Conservation (phyloP, 2,329 filamentous ascomycete species). For the Ilyonectria robusta region DNA sequence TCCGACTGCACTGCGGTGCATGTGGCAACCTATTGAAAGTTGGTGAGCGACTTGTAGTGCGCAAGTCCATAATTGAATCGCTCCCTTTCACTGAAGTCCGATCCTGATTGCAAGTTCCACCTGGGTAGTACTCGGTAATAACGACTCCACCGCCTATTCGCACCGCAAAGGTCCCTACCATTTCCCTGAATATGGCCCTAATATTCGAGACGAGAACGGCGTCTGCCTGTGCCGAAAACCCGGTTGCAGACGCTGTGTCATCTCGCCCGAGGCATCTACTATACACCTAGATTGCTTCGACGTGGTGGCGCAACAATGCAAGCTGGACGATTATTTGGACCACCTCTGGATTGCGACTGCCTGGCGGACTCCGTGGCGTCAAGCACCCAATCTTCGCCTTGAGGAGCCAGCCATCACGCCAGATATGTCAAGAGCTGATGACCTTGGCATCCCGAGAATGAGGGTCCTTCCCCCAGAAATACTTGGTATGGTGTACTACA, state of each 20-base stretch:
- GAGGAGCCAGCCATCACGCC: conserved; percentile 6
- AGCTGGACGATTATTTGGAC: conserved; percentile 9
- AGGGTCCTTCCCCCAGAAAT: conserved; percentile 27
- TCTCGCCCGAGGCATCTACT: conserved; percentile 26
- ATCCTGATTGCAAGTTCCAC: neutral
- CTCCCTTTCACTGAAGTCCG: neutral
- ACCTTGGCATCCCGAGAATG: conserved; percentile 8
- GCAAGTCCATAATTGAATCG: conserved; percentile 17
- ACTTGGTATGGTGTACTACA: conserved; percentile 14
- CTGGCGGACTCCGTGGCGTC: conserved; percentile 31
- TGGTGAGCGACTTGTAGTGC: conserved; percentile 11
- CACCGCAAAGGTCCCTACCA: conserved; percentile 12
- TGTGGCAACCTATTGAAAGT: conserved; percentile 24
- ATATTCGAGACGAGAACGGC: conserved; percentile 1
- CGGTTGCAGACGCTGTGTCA: conserved; percentile 18
- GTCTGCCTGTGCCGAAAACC: conserved; percentile 24
- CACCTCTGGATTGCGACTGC: conserved; percentile 23
- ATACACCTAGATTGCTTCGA: conserved; percentile 27
- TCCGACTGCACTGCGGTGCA: no score
- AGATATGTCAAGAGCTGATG: conserved; percentile 8
- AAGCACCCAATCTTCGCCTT: conserved; percentile 26
- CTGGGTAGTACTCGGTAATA: conserved; percentile 19
- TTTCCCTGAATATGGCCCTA: conserved; percentile 24
- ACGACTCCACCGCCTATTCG: conserved; percentile 23
- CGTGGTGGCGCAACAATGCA: conserved; percentile 13